These are phyloP conservation scores for Fomitopsis schrenkii DNA, from an alignment of 1,284 basidiomycete genomes.

Conservation along the genomic window DNA sequence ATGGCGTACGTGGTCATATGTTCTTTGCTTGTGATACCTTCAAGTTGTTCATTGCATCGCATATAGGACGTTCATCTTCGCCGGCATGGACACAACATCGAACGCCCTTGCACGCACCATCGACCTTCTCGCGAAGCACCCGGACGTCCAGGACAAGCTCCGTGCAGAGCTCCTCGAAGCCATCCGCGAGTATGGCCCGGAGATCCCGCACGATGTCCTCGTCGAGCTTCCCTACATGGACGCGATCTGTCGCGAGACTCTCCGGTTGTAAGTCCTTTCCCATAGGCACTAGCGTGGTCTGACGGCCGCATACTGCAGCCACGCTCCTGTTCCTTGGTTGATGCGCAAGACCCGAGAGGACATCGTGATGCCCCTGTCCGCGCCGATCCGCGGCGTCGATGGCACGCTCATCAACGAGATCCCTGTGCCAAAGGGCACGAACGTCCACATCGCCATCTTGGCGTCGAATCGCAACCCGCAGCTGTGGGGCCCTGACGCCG, in stretches of 20 bases:
- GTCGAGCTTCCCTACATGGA: slow-evolving; percentile 11
- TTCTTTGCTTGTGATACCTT: neutral
- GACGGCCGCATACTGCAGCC: neutral
- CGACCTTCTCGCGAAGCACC: slow-evolving; percentile 7
- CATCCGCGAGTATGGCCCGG: neutral
- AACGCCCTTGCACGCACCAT: slow-evolving; percentile 5
- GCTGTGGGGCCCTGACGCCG: slow-evolving; percentile 8
- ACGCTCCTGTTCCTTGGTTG: slow-evolving; percentile 4
- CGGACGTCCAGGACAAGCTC: slow-evolving; percentile 12
- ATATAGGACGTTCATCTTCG: slow-evolving; percentile 8
- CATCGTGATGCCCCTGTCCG: slow-evolving; percentile 46
- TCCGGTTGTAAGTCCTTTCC: slow-evolving; percentile 5
- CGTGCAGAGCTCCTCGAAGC: slow-evolving; percentile 7
- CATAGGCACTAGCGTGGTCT: neutral
- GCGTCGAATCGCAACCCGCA: slow-evolving; percentile 35
- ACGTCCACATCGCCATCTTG: slow-evolving; percentile 34
- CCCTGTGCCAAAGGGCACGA: slow-evolving; percentile 40
- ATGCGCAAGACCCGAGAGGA: slow-evolving; percentile 30
- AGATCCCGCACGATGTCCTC: slow-evolving; percentile 9
- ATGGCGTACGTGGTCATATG: slow-evolving; percentile 17
- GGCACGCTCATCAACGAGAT: slow-evolving; percentile 37
- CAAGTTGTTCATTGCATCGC: too few relatives aligned
- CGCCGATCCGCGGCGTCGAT: slow-evolving; percentile 34
- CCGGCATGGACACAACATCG: slow-evolving; percentile 11
- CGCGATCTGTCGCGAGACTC: slow-evolving; percentile 12